Evolutionary conservation across 192 early-diverging fungal species (phyloP).

Genomic region (Entomortierella lignicola): DNA sequence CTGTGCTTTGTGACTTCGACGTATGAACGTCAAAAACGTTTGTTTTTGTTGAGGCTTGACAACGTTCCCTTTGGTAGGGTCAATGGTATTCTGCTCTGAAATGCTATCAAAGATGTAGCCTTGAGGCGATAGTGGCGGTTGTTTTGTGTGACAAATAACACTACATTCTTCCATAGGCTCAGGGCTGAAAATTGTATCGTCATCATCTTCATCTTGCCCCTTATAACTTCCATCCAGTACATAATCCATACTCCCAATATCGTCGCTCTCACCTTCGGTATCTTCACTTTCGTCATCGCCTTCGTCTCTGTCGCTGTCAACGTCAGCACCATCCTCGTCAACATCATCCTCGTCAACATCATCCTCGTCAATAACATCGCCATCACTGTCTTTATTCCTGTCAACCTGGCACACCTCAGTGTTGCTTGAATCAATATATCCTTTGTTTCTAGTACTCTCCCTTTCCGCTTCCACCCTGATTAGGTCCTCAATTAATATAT

Average conservation of each 20-base stretch:
- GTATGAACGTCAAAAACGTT: too few species aligned
- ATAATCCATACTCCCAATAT: too few species aligned
- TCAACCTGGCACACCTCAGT: not conserved
- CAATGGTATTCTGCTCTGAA: not conserved
- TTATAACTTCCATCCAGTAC: not conserved
- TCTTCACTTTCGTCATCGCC: too few species aligned
- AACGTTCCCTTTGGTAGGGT: too few species aligned
- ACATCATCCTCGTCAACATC: conserved; percentile 10
- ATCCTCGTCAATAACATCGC: not conserved
- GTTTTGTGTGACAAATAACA: not conserved
- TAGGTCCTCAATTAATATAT: not conserved
- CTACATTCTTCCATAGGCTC: not conserved
- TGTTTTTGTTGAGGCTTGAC: too few species aligned
- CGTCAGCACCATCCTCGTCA: conserved; percentile 9
- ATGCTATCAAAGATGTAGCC: not conserved
- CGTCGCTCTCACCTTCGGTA: too few species aligned
- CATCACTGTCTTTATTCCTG: not conserved
- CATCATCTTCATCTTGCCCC: conserved; percentile 7
- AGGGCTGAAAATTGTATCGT: not conserved
- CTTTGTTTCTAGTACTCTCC: not conserved
- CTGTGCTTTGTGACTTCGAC: not conserved
- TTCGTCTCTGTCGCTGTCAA: too few species aligned
- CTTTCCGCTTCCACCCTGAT: conserved; percentile 18
- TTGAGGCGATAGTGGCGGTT: not conserved
- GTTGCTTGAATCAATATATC: not conserved